A percentile compares a stretch with the other conserved stretches of the same genome.
These are phyloP conservation scores for Ogataea populi-albae DNA, from an alignment of 805 yeast genomes.

Conservation along the genomic window DNA sequence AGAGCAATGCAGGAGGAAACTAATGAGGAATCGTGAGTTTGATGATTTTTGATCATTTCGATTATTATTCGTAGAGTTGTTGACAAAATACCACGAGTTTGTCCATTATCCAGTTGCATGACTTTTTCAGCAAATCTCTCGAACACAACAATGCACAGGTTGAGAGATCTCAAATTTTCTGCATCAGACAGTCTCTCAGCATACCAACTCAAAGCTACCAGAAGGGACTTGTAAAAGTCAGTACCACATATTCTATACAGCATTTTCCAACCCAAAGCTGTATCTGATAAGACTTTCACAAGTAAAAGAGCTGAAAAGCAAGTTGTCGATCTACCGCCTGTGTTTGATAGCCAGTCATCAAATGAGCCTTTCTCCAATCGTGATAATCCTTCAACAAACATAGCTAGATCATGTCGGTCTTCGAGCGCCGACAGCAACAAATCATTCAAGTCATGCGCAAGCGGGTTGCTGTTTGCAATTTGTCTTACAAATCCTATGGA, in stretches of 20 bases:
- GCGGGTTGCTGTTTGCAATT: conserved; percentile 1
- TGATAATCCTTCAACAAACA: neutral
- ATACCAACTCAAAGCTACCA: conserved; percentile 1
- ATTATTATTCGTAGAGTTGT: neutral
- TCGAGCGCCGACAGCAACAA: neutral
- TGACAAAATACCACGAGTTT: neutral
- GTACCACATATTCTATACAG: conserved; percentile 1
- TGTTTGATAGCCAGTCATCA: conserved; percentile 15
- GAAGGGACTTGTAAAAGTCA: conserved; percentile 3
- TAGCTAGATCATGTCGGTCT: neutral
- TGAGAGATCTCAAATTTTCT: neutral
- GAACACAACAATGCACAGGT: conserved; percentile 2
- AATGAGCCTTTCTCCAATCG: conserved; percentile 15
- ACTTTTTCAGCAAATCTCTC: neutral
- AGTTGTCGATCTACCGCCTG: conserved; percentile 2
- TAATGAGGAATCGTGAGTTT: conserved; percentile 1
- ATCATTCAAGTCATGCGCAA: conserved; percentile 1
- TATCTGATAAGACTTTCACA: conserved; percentile 3
- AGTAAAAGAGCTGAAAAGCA: conserved; percentile 7
- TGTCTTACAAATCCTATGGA: neutral
- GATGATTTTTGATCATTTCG: conserved; percentile 1
- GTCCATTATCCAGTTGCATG: neutral
- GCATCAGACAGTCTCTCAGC: too few species aligned
- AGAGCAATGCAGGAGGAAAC: conserved; percentile 9
- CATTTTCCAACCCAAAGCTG: conserved; percentile 1